Base-by-base conservation (phyloP, 768 basidiomycete genomes). In the Coprinellus aureogranulatus region DNA sequence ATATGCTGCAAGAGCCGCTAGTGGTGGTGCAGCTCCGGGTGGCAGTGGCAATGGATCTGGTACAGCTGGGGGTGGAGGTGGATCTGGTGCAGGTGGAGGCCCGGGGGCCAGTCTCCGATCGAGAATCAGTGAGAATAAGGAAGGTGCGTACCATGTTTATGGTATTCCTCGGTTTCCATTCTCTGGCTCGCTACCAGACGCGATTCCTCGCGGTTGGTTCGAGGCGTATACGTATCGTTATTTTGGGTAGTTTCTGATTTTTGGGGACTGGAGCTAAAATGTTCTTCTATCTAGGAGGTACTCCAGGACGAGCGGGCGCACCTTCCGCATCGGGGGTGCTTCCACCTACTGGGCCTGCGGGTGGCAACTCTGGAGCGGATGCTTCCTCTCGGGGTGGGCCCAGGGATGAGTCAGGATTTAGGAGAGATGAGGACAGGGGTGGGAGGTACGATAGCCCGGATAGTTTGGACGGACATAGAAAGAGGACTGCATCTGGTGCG, bases 401-500 rank as follows among this genome's bases (percentile, higher is more conserved):
- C 6, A 34, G 34, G 14, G 34, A 34, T 34, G 34, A 34, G n/a
- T n/a, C n/a, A n/a, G n/a, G n/a, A n/a, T 34, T 34, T 6, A 34
- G 34, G 34, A 34, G 34, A 34, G 34, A 34, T 6, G 34, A 34
- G 34, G 34, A 34, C 34, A 34, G 34, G 14, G 6, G 8, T 6
- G 34, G 34, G 34, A 34, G 22, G 31, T 27, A 52, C 8, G 55
- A 47, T 23, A 25, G 26, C 40, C 87, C 90, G 18, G 87, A 88
- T 27, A 81, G 84, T 34, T 34, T 34, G 48, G 87, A 89, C 59
- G 74, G 72, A 41, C 76, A 67, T 57, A 76, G 88, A 65, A 92
- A 92, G 72, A 81, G 90, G 55, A 82, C 85, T 23, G 70, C 77
- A 31, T 82, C 87, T 67, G 90, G 90, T 89, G 72, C 62, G 82